Percentiles rank a stretch among this genome's conserved stretches.
Evolutionary conservation across 331 rosid genomes (phyloP).

Genomic region (Erythrophleum ivorense): DNA sequence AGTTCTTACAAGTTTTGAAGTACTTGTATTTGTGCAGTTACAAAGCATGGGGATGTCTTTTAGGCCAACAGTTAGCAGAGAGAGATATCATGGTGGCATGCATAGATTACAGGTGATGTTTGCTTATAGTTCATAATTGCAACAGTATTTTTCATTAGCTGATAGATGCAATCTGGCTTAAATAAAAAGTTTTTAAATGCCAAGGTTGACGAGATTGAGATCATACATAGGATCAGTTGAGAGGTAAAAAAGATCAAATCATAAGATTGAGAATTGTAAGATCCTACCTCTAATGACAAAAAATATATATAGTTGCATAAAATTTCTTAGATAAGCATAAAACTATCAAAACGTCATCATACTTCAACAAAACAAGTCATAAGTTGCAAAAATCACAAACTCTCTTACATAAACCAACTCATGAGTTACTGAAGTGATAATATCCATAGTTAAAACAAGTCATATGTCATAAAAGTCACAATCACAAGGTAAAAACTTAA

Average conservation of each 20-base stretch:
- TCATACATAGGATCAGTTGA: background rate
- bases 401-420: background rate
- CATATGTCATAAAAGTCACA: too few species aligned
- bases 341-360: background rate
- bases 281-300: background rate
- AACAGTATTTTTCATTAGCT: conserved; percentile 16
- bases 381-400: background rate
- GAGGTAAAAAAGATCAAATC: background rate
- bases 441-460: too few species aligned
- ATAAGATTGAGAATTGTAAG: background rate
- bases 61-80: conserved; percentile 94
- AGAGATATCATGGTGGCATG: conserved; percentile 96
- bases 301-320: background rate
- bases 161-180: conserved; percentile 28
- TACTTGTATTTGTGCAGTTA: conserved; percentile 60
- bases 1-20: conserved; percentile 34
- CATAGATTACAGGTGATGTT: conserved; percentile 88
- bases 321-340: background rate
- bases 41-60: conserved; percentile 98
- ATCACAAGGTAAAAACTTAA: too few species aligned
- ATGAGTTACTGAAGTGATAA: too few species aligned
- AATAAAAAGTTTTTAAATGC: conserved; percentile 10
- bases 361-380: background rate
- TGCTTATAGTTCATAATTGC: conserved; percentile 17
- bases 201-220: background rate